Evolutionary conservation across 2,329 filamentous ascomycete genomes (phyloP).

Genomic region (Metarhizium album): DNA sequence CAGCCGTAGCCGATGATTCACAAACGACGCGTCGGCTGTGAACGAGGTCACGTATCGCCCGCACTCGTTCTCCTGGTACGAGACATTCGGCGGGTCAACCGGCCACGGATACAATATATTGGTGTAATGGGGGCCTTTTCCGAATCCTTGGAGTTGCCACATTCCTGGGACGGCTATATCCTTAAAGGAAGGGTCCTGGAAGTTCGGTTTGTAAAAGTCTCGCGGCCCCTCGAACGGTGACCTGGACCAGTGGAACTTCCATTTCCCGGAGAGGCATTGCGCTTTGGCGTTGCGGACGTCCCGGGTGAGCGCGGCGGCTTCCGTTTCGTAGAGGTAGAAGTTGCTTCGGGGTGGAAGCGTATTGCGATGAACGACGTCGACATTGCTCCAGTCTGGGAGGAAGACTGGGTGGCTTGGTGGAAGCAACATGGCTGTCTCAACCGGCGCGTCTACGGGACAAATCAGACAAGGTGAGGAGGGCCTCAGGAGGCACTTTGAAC

Average conservation of each 20-base stretch:
- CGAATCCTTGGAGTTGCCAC: constrained; percentile 62
- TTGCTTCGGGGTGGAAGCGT: constrained; percentile 45
- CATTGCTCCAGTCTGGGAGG: constrained; percentile 50
- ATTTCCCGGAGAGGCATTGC: constrained; percentile 38
- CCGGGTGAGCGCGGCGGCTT: constrained; percentile 35
- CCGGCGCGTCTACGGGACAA: neutral
- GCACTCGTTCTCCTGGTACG: constrained; percentile 52
- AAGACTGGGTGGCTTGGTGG: neutral
- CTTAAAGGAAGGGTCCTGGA: constrained; percentile 20
- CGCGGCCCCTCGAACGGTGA: constrained; percentile 35
- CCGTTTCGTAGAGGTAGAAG: constrained; percentile 41
- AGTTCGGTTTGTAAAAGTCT: constrained; percentile 26
- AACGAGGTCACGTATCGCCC: constrained; percentile 54
- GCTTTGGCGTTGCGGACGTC: constrained; percentile 28
- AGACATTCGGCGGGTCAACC: constrained; percentile 53
- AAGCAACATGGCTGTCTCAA: neutral
- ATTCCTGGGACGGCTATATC: constrained; percentile 53
- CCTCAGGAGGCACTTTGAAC: neutral
- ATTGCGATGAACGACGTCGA: constrained; percentile 47
- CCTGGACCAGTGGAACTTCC: constrained; percentile 40
- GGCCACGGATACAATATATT: constrained; percentile 59
- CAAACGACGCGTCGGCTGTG: constrained; percentile 33
- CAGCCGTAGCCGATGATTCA: constrained; percentile 48
- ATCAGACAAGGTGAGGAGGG: neutral
- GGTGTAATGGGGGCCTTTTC: constrained; percentile 55